Conservation (phyloP, 371 early-diverging fungal species). For the Mortierella sp. region DNA sequence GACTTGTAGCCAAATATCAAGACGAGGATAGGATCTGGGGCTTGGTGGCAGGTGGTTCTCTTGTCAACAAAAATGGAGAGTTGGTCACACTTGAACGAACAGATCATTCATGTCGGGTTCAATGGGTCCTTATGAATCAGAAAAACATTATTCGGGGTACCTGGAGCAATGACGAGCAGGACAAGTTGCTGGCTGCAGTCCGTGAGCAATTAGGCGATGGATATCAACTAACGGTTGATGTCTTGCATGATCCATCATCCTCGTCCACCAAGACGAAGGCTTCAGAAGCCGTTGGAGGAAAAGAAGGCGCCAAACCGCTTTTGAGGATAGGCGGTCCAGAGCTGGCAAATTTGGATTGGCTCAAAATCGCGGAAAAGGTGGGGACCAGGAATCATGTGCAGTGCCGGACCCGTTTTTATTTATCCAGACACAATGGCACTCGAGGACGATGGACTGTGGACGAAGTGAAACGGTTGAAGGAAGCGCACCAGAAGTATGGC, state of each 20-base stretch:
- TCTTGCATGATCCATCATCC: too few species aligned
- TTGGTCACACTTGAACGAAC: neutral
- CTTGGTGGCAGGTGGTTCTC: neutral
- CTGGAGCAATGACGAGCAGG: too few species aligned
- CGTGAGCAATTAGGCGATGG: too few species aligned
- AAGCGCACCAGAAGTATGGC: neutral
- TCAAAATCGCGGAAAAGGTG: too few species aligned
- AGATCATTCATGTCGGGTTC: neutral
- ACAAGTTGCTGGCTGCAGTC: too few species aligned
- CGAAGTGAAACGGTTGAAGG: neutral
- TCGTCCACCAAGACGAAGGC: too few species aligned
- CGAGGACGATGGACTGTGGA: neutral
- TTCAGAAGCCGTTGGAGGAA: too few species aligned
- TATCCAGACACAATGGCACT: neutral
- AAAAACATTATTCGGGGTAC: too few species aligned
- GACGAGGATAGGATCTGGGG: neutral
- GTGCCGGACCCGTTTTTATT: neutral
- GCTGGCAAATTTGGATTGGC: too few species aligned
- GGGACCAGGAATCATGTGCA: neutral
- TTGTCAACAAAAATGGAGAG: neutral
- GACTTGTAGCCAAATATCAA: neutral
- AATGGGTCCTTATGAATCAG: neutral
- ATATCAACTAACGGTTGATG: too few species aligned
- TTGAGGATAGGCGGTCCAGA: too few species aligned
- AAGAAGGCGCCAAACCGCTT: too few species aligned